phyloP scores from a whole-genome alignment of 2,329 filamentous ascomycete genomes.

The Colletotrichum karsti region DNA sequence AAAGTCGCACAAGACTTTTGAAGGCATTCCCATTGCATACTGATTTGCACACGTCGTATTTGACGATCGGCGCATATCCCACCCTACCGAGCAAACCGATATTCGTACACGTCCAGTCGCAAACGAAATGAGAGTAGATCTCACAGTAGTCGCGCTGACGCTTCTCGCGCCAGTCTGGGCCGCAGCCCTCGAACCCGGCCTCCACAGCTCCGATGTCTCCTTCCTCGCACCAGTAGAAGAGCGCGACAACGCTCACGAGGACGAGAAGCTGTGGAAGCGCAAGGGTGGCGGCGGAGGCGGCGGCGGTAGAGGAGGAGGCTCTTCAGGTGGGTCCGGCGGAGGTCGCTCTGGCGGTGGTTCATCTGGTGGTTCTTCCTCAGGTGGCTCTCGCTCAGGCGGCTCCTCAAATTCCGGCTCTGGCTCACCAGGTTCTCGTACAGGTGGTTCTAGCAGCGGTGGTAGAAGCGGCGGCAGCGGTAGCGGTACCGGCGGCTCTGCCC shows the following conservation, averaged over 20 bases:
- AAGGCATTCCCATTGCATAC: background rate
- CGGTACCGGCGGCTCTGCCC: slow-evolving; percentile 21
- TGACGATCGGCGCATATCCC: background rate
- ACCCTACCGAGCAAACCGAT: background rate
- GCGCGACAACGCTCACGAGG: slow-evolving; percentile 20
- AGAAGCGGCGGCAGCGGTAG: slow-evolving; percentile 14
- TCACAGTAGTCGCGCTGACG: slow-evolving; percentile 38
- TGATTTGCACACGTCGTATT: background rate
- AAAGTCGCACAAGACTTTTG: background rate
- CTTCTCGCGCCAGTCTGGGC: slow-evolving; percentile 32
- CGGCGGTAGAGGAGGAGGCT: slow-evolving; percentile 38
- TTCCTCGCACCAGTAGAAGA: slow-evolving; percentile 29
- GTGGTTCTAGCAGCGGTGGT: slow-evolving; percentile 27
- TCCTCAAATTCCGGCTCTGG: slow-evolving; percentile 11
- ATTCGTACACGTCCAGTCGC: background rate
- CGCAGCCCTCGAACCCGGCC: slow-evolving; percentile 34
- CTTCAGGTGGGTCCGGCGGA: slow-evolving; percentile 30
- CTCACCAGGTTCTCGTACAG: slow-evolving; percentile 29
- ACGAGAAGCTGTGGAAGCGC: slow-evolving; percentile 65
- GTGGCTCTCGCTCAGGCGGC: slow-evolving; percentile 12
- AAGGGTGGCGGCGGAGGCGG: slow-evolving; percentile 67
- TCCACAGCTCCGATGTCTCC: slow-evolving; percentile 22
- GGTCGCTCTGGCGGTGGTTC: slow-evolving; percentile 29
- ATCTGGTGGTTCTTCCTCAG: background rate
- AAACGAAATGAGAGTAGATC: slow-evolving; percentile 41